Evolutionary conservation across 1,139 yeast genomes (phyloP), one percentile per base, ranked within the genome.

Genomic region (Debaryomyces singareniensis): DNA sequence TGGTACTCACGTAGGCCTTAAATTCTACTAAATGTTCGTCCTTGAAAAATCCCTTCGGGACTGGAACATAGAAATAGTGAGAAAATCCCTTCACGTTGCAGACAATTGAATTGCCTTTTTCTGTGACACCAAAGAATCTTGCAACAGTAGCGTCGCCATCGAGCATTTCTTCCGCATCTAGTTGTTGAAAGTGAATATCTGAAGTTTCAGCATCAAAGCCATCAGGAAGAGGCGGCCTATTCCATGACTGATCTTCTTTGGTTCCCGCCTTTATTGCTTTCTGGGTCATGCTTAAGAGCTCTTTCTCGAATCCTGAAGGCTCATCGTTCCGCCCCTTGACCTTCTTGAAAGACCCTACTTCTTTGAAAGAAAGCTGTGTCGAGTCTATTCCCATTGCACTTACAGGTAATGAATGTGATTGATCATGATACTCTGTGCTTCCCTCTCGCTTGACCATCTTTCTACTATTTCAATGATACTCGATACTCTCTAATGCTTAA

Each of bases 11-110:
- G 45, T 77, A 65, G 13, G 56, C 49, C 4, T 61, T 58, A 39
- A 86, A 74, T 4, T 57, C 58, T 0, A 53, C 44, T 30, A 81
- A 51, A 38, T 66, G 68, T 38, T 77, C 78, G 26, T 67, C 70
- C 32, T 68, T 66, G 32, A 72, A 65, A 45, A 86, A 82, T 3
- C 86, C 85, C 32, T 73, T 65, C 1, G 98, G 98, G 5, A 87
- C 93, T 0, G 96, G 96, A 3, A 84, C 93, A 45, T 86, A 93
- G 38, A 93, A 73, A 52, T 93, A 93, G 51, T 93, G 98, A 35
- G 74, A 56, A 50, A 93, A 93, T 6, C 95, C 96, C 2, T 82
- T 75, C 13, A 93, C 93, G 43, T 80, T 86, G 60, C 97, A 89
- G 38, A 89, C 65, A 13, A 93, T 86, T 1, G 97, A 84, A 48